Evolutionary conservation across 202 grass and related monocot species (phyloP), one percentile per base, ranked within the genome.

Genomic region (Eragrostis tef): DNA sequence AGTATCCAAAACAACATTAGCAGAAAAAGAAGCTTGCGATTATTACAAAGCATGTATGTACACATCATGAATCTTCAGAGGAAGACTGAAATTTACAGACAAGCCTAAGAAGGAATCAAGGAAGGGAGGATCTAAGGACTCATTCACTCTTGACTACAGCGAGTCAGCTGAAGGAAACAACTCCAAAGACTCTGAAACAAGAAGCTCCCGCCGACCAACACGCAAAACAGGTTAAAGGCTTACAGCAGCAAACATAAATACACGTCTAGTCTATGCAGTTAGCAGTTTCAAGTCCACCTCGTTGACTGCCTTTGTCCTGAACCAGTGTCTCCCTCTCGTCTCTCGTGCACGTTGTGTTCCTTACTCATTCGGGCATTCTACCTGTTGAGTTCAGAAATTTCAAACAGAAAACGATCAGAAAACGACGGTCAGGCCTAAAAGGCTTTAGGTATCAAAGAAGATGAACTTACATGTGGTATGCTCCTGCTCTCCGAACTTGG

Each of bases 221-320:
- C 11, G 34, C 9, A 68, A 70, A 75, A 67, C 47, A 44, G 3
- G 77, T 68, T 49, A 80, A 25, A 67, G 60, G 6, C 77, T 59
- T 59, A 80, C 52, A 56, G 11, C 74, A 61, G 67, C 52, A 73
- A 83, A 64, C 74, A 75, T 83, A 86, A 75, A 79, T 64, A 75
- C 31, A 79, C 44, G 53, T 54, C 43, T 86, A 77, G 24, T 29
- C 46, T 74, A 19, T 72, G 73, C 79, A 79, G 84, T 79, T 74
- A 86, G 59, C 22, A 56, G 79, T 63, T 83, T 41, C n/a, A 24
- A 16, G 82, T 71, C n/a, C 56, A 24, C 57, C 65, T 71, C 34
- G 17, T 61, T 72, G 1, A 62, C 16, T 14, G 31, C 54, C 45
- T 43, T 42, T 36, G 13, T 79, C 27, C 14, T 0, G n/a, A 73